Evolutionary conservation across 2,329 filamentous ascomycete species (phyloP).

Genomic region (Phialophora verrucosa): DNA sequence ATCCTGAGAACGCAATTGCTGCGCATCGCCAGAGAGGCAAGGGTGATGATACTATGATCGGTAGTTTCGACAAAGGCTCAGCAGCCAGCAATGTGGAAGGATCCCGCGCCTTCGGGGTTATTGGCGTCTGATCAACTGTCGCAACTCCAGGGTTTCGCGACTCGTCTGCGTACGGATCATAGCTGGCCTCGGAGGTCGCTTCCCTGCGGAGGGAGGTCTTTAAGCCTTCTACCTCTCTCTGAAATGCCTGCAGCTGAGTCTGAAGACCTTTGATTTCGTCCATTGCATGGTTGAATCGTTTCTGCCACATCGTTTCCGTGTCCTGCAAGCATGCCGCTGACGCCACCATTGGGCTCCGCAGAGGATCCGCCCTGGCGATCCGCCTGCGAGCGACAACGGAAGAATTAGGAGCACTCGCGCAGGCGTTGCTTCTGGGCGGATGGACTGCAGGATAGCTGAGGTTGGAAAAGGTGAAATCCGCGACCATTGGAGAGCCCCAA

Average conservation of each 20-base stretch:
- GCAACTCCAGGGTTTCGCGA: not conserved
- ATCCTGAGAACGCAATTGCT: constrained; percentile 5
- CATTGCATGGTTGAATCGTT: constrained; percentile 32
- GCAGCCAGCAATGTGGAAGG: not conserved
- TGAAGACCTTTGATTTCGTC: constrained; percentile 33
- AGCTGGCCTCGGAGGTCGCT: not conserved
- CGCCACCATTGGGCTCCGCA: constrained; percentile 16
- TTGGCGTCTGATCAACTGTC: not conserved
- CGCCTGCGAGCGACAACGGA: constrained; percentile 19
- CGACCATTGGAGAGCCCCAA: constrained; percentile 32
- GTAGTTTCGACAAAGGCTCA: no score
- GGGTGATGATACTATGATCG: not conserved
- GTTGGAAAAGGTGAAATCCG: constrained; percentile 26
- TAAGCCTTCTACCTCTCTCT: constrained; percentile 19
- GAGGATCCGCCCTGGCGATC: not conserved
- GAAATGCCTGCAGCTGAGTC: constrained; percentile 28
- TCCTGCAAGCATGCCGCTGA: constrained; percentile 22
- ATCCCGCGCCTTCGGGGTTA: constrained; percentile 3
- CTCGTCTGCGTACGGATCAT: not conserved
- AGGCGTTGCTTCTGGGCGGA: constrained; percentile 20
- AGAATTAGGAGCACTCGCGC: constrained; percentile 11
- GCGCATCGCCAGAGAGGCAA: constrained; percentile 9
- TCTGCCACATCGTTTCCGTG: constrained; percentile 28
- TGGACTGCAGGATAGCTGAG: constrained; percentile 26
- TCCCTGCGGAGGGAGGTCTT: constrained; percentile 6